These are phyloP conservation scores for Oryza australiensis DNA, from an alignment of 176 grass and related monocot genomes.

Conservation along the genomic window DNA sequence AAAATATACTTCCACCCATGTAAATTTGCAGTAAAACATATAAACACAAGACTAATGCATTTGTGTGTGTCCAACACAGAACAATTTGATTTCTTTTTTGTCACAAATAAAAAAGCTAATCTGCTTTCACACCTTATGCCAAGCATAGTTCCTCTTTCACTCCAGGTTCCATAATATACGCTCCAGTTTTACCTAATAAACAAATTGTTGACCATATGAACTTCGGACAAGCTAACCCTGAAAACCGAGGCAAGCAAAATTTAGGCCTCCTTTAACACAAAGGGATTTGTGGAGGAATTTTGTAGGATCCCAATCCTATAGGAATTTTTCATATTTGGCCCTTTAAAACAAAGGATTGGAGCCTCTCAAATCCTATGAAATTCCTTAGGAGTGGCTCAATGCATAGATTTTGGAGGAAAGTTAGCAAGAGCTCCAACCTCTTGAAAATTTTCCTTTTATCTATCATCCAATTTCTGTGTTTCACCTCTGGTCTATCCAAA, in stretches of 20 bases:
- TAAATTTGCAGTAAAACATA: neutral
- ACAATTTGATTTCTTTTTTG: conserved; percentile 1
- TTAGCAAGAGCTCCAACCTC: no score
- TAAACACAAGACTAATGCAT: neutral
- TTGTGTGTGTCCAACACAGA: neutral
- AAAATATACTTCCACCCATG: neutral
- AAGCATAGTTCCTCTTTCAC: neutral
- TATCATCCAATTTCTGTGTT: no score
- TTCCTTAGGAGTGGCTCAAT: no score
- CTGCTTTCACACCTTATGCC: neutral
- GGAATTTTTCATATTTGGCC: no score
- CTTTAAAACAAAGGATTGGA: no score
- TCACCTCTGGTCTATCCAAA: no score
- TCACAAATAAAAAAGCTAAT: neutral
- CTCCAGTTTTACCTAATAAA: neutral
- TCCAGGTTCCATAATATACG: neutral
- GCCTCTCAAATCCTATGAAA: no score
- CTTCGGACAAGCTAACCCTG: neutral
- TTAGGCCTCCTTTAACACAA: no score
- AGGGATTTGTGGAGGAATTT: no score
- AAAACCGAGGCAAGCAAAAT: neutral
- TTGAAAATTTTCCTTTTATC: no score
- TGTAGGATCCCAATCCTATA: no score
- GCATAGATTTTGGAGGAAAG: no score
- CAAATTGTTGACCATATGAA: neutral